Percentiles rank a stretch among this genome's conserved stretches.
These are phyloP conservation scores for Penicillium samsonianum DNA, from an alignment of 495 filamentous ascomycete genomes.

Conservation along the genomic window DNA sequence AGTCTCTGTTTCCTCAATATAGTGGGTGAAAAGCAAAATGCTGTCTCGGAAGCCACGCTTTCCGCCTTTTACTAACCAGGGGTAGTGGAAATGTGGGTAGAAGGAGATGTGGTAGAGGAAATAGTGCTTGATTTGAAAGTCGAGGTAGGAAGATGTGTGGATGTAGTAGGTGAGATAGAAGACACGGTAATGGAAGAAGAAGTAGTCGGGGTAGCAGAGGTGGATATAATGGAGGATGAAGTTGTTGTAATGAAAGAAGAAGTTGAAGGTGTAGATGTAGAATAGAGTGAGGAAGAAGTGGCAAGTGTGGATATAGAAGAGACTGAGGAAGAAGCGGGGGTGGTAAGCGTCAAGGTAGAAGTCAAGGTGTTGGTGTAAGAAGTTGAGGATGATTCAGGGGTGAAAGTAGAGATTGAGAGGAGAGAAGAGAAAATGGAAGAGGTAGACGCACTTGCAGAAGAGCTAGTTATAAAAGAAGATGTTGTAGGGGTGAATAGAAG, in stretches of 20 bases:
- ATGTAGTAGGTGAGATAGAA: conserved; percentile 9
- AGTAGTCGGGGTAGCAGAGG: conserved; percentile 11
- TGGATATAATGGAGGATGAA: conserved; percentile 23
- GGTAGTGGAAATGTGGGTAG: conserved; percentile 11
- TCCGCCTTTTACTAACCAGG: conserved; percentile 13
- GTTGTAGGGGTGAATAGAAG: conserved; percentile 27
- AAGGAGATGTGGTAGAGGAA: conserved; percentile 11
- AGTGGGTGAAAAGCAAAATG: background rate
- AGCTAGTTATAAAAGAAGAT: conserved; percentile 25
- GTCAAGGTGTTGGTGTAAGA: too few relatives aligned
- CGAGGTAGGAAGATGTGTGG: conserved; percentile 10
- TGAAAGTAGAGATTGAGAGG: background rate
- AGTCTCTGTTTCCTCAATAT: background rate
- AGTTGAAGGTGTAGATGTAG: background rate
- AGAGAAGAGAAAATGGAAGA: conserved; percentile 19
- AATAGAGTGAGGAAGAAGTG: background rate
- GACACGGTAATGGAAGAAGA: conserved; percentile 6
- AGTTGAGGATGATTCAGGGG: too few relatives aligned
- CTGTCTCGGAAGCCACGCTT: conserved; percentile 8
- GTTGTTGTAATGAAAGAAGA: conserved; percentile 10
- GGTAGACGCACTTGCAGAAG: conserved; percentile 17
- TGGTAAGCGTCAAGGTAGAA: conserved; percentile 8
- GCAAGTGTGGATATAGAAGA: background rate
- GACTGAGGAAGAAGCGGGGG: background rate
- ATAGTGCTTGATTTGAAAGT: conserved; percentile 18